Evolutionary conservation across 2,329 filamentous ascomycete genomes (phyloP), one percentile per base, ranked within the genome.

Genomic region (Periconia sp.): DNA sequence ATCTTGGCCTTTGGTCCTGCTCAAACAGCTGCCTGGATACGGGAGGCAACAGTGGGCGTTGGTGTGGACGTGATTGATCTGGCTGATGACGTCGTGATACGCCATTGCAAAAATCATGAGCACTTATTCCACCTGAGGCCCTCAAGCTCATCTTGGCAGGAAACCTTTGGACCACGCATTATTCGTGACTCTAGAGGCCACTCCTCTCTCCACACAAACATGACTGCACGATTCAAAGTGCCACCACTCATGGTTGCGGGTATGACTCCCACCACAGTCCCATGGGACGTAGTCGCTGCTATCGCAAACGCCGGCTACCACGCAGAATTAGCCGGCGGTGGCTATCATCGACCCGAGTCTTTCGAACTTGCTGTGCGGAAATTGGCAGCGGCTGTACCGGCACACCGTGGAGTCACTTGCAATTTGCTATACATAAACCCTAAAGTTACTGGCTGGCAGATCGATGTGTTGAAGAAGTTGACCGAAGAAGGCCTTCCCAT

Each of bases 291-390:
- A 62, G 90, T 96, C 44, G 88, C 91, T 6, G 90, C 91, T 2
- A 93, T 90, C n/a, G 96, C 96, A 90, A 93, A 92, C 63, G 91
- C 92, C 51, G 92, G 92, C 19, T 96, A 95, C 74, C 90, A 95
- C 60, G 91, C 95, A 62, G 92, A 96, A 79, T 82, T 96, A 62
- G 92, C 87, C 55, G 92, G 91, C 70, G 92, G 92, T 73, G 92
- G 92, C 59, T 96, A 96, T 77, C 96, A 91, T 77, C 88, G 88
- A 61, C 86, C 88, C 47, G 89, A 87, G 74, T 86, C 80, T 55
- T 92, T 97, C 89, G 15, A 81, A 96, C 53, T 81, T 78, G 58
- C 93, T 94, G 79, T 93, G 96, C 57, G 91, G 96, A 73, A 86
- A 88, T 66, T 83, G 85, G 23, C 96, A 72, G 86, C 88, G 67